phyloP scores from a whole-genome alignment of 2,329 filamentous ascomycete genomes.

The Alternaria triticimaculans region DNA sequence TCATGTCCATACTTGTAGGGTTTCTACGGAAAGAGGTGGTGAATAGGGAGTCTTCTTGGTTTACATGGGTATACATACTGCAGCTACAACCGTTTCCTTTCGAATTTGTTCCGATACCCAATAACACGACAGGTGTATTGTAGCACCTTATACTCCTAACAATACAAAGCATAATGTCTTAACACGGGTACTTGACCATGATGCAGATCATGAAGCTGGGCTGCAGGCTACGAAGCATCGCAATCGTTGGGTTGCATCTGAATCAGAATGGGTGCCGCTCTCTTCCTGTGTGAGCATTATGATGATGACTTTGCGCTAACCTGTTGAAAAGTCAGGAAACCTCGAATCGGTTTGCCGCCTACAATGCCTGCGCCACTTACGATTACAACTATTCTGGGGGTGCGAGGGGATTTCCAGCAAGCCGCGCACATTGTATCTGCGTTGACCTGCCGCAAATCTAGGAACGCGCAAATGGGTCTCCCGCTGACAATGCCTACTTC shows the following conservation, averaged over 20 bases:
- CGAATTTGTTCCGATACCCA: conserved; percentile 16
- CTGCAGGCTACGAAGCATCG: neutral
- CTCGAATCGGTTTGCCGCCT: neutral
- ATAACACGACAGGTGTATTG: conserved; percentile 2
- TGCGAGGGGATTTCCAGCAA: neutral
- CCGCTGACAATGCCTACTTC: too few relatives aligned
- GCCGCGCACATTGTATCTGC: neutral
- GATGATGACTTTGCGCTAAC: neutral
- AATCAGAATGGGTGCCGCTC: neutral
- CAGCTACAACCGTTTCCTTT: neutral
- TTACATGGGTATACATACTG: neutral
- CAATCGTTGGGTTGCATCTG: neutral
- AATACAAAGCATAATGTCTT: conserved; percentile 1
- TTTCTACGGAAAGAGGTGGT: neutral
- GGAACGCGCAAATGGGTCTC: too few relatives aligned
- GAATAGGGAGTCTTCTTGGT: neutral
- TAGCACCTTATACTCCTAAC: neutral
- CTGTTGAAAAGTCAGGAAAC: neutral
- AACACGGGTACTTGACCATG: neutral
- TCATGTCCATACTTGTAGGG: neutral
- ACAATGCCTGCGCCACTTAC: neutral
- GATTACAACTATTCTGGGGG: neutral
- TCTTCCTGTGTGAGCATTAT: neutral
- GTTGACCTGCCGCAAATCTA: too few relatives aligned
- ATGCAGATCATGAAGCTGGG: neutral